phyloP scores from a whole-genome alignment of 371 early-diverging fungal species.

The Rhizopus stolonifer region DNA sequence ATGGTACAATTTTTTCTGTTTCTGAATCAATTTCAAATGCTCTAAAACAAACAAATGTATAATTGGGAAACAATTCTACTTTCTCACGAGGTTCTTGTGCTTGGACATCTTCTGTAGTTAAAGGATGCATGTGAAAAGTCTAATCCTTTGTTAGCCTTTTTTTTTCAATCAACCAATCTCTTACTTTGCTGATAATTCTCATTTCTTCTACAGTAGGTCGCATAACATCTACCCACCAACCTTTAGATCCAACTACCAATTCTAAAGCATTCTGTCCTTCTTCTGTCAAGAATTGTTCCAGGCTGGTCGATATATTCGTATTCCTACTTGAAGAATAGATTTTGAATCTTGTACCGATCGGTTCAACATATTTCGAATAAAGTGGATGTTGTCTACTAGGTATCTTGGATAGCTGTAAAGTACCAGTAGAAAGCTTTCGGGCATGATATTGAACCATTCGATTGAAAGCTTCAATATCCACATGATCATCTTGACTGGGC shows the following conservation, averaged over 20 bases:
- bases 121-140: conserved; percentile 69
- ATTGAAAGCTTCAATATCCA: conserved; percentile 36
- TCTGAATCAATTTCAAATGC: conserved; percentile 65
- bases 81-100: conserved; percentile 76
- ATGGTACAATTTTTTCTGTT: conserved; percentile 50
- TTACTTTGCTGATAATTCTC: conserved; percentile 63
- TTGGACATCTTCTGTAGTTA: conserved; percentile 74
- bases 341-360: conserved; percentile 20
- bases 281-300: conserved; percentile 27
- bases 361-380: conserved; percentile 7
- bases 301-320: not conserved
- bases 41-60: conserved; percentile 69
- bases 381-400: conserved; percentile 28
- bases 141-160: not conserved
- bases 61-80: conserved; percentile 69
- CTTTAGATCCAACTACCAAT: conserved; percentile 46
- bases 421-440: conserved; percentile 23
- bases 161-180: not conserved
- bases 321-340: conserved; percentile 24
- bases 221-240: conserved; percentile 89
- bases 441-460: conserved; percentile 24
- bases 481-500: conserved; percentile 15
- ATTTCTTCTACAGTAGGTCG: conserved; percentile 83
- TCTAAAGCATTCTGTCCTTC: conserved; percentile 38
- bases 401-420: conserved; percentile 27